Percentiles rank a stretch among this genome's conserved stretches.
Evolutionary conservation across 1,284 basidiomycete species (phyloP).

Genomic region (Trichosporon sp.): DNA sequence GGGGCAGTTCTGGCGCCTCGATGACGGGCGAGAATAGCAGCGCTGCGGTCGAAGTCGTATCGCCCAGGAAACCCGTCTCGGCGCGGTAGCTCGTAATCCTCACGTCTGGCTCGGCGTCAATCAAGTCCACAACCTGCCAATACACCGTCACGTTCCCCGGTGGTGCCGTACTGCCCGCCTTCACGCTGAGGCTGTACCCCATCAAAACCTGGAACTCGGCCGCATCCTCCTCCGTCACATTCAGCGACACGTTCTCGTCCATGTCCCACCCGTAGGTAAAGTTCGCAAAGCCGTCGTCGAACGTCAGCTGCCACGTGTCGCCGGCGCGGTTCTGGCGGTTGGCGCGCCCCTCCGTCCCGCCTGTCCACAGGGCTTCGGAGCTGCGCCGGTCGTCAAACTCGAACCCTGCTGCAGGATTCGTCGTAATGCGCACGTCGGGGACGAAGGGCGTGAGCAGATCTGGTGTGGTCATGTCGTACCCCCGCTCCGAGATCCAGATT

Average conservation of each 20-base stretch:
- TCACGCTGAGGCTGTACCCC: background rate
- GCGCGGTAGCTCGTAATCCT: slow-evolving; percentile 16
- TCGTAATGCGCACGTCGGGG: background rate
- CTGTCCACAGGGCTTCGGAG: slow-evolving; percentile 52
- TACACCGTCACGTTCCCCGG: background rate
- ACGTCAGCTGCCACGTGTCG: slow-evolving; percentile 54
- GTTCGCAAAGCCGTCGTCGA: slow-evolving; percentile 55
- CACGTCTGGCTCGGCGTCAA: background rate
- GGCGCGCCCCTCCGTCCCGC: slow-evolving; percentile 50
- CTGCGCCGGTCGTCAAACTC: background rate
- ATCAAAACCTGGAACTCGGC: background rate
- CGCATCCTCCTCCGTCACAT: background rate
- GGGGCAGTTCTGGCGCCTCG: slow-evolving; percentile 32
- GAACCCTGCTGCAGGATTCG: slow-evolving; percentile 38
- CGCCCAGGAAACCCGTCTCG: slow-evolving; percentile 59
- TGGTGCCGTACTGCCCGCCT: background rate
- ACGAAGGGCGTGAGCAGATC: slow-evolving; percentile 23
- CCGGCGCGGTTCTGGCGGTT: slow-evolving; percentile 43
- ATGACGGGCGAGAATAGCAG: slow-evolving; percentile 70
- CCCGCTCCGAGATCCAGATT: slow-evolving; percentile 11
- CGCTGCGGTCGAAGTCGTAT: slow-evolving; percentile 67
- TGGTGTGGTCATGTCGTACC: slow-evolving; percentile 20
- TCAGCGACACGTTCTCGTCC: background rate
- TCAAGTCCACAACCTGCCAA: slow-evolving; percentile 39
- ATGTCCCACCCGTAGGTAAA: slow-evolving; percentile 50